phyloP scores from a whole-genome alignment of 257 asterid genomes.

The Solanum ossicruentum region DNA sequence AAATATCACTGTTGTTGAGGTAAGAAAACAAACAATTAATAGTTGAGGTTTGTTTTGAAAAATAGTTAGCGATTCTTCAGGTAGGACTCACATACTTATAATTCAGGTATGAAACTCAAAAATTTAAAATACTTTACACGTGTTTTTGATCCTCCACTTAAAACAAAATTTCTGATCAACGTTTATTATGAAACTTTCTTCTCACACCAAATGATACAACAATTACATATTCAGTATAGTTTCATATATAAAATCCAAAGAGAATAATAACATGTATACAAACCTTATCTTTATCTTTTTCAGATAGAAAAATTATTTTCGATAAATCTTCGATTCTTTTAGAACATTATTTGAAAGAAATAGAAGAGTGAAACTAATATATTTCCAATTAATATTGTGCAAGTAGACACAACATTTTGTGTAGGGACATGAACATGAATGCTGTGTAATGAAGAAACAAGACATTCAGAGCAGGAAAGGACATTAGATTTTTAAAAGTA shows the following conservation, averaged over 20 bases:
- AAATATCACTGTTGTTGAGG: background rate
- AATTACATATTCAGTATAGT: background rate
- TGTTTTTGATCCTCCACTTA: background rate
- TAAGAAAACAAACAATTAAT: background rate
- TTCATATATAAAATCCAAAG: no score
- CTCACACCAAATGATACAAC: background rate
- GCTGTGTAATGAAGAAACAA: background rate
- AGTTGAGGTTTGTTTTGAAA: background rate
- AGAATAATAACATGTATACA: no score
- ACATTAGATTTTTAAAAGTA: background rate
- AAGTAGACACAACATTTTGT: background rate
- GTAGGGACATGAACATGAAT: background rate
- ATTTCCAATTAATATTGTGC: background rate
- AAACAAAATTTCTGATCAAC: background rate
- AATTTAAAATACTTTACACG: background rate
- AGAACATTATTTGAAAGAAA: background rate
- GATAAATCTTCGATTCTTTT: rapidly evolving
- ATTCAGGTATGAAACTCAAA: background rate
- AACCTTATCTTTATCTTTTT: background rate
- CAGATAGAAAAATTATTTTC: background rate
- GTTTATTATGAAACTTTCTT: background rate
- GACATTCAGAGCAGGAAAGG: background rate
- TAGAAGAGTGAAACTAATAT: background rate
- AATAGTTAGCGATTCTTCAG: background rate
- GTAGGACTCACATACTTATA: background rate